A percentile compares a stretch with the other conserved stretches of the same genome.
Evolutionary conservation across 768 basidiomycete genomes (phyloP).

Genomic region (Agrocybe chaxingu): DNA sequence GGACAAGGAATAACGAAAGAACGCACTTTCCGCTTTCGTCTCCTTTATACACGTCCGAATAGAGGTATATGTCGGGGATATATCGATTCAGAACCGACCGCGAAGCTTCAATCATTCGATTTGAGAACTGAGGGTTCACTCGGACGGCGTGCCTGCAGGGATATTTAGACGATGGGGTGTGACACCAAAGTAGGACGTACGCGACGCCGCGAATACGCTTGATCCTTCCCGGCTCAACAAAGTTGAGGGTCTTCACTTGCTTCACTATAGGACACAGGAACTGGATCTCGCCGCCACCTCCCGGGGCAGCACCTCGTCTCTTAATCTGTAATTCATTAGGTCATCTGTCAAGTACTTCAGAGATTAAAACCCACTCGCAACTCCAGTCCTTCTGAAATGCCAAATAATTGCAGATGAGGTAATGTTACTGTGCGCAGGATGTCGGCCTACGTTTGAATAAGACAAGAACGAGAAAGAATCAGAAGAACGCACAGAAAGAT

Average conservation of each 20-base stretch:
- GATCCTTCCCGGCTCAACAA: conserved; percentile 87
- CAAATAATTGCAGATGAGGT: conserved; percentile 88
- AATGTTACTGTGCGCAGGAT: conserved; percentile 86
- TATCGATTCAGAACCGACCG: conserved; percentile 92
- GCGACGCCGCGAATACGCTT: conserved; percentile 94
- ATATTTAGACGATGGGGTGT: conserved; percentile 3
- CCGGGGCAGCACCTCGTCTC: conserved; percentile 88
- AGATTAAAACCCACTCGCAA: conserved; percentile 54
- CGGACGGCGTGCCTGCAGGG: conserved; percentile 83
- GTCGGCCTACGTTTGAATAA: conserved; percentile 57
- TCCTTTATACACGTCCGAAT: conserved; percentile 97
- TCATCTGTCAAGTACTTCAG: not conserved
- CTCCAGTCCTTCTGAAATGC: conserved; percentile 87
- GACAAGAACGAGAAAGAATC: not conserved
- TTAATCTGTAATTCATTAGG: conserved; percentile 61
- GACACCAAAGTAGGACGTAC: conserved; percentile 44
- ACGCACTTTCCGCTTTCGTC: conserved; percentile 95
- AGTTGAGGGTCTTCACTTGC: conserved; percentile 89
- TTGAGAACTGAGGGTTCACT: conserved; percentile 95
- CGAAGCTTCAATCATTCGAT: conserved; percentile 94
- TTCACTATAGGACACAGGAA: conserved; percentile 93
- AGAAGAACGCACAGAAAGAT: conserved; percentile 67
- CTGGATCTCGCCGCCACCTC: conserved; percentile 90
- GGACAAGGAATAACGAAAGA: not conserved
- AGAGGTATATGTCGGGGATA: conserved; percentile 97